Evolutionary conservation across 106 monocot species (phyloP).

Genomic region (Platanthera zijinensis): DNA sequence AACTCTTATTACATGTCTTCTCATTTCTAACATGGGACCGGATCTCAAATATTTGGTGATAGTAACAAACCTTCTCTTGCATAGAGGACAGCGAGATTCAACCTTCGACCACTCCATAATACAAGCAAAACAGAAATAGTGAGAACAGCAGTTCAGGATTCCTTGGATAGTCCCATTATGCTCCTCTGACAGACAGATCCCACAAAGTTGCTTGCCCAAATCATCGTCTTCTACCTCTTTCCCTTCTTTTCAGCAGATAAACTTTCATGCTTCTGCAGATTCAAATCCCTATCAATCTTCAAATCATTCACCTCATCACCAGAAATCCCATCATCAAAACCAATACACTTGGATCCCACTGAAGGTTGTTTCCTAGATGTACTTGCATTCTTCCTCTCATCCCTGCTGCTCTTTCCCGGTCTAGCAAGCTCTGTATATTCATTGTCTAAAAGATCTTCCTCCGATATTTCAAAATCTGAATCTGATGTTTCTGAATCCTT

Average conservation of each 20-base stretch:
- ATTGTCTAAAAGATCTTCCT: conserved; percentile 17
- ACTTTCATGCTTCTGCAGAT: conserved; percentile 8
- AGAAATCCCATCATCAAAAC: conserved; percentile 24
- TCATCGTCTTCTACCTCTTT: conserved; percentile 40
- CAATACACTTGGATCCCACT: conserved; percentile 7
- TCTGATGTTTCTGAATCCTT: conserved; percentile 47
- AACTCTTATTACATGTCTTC: conserved; percentile 45
- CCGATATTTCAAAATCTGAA: conserved; percentile 43
- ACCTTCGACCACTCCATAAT: conserved; percentile 92
- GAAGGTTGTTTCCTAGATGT: conserved; percentile 6
- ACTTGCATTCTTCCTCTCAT: conserved; percentile 12
- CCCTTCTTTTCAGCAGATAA: conserved; percentile 18
- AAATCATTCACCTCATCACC: conserved; percentile 37
- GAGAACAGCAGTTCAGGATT: conserved; percentile 59
- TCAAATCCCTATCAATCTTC: conserved; percentile 5
- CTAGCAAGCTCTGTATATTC: neutral
- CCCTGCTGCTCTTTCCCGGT: conserved; percentile 12
- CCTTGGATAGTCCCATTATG: conserved; percentile 49
- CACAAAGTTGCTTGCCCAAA: conserved; percentile 48
- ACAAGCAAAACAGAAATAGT: conserved; percentile 80
- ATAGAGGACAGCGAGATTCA: conserved; percentile 72
- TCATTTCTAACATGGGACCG: conserved; percentile 30
- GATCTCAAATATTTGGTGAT: conserved; percentile 46
- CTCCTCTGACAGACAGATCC: conserved; percentile 81
- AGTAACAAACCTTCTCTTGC: conserved; percentile 64